These are phyloP conservation scores for Stylosanthes scabra DNA, from an alignment of 331 rosid genomes.

Conservation along the genomic window DNA sequence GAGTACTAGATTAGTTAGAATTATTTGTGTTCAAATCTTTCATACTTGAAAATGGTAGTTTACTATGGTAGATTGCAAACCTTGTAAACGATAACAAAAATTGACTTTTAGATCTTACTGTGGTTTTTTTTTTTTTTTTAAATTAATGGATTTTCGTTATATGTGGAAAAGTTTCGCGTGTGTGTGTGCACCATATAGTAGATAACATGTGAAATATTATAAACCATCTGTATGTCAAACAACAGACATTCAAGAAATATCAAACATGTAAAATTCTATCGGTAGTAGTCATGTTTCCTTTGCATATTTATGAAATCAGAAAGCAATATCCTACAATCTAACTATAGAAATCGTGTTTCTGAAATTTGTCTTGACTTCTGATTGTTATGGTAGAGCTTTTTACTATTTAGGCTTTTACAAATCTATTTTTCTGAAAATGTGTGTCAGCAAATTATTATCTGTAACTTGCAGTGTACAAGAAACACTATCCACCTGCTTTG, in stretches of 20 bases:
- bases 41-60: too few species aligned
- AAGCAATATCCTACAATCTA: not conserved
- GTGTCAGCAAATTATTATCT: conserved; percentile 22
- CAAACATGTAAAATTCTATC: not conserved
- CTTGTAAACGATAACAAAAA: conserved; percentile 12
- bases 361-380: too few species aligned
- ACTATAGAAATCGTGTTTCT: not conserved
- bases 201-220: not conserved
- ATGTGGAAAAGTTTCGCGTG: not conserved
- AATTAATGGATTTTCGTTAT: conserved; percentile 2
- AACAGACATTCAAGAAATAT: not conserved
- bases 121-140: conserved; percentile 1
- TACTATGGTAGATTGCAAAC: not conserved
- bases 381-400: not conserved
- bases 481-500: conserved; percentile 88
- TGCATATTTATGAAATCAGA: conserved; percentile 14
- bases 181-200: not conserved
- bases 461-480: conserved; percentile 77
- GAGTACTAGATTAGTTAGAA: too few species aligned
- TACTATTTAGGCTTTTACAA: not conserved
- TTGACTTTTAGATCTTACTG: not conserved
- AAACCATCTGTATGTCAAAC: not conserved
- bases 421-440: conserved; percentile 5
- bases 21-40: too few species aligned
- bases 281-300: not conserved